Percentiles rank a stretch among this genome's conserved stretches.
phyloP scores from a whole-genome alignment of 2,329 filamentous ascomycete species.

The Colletotrichum brevisporum region DNA sequence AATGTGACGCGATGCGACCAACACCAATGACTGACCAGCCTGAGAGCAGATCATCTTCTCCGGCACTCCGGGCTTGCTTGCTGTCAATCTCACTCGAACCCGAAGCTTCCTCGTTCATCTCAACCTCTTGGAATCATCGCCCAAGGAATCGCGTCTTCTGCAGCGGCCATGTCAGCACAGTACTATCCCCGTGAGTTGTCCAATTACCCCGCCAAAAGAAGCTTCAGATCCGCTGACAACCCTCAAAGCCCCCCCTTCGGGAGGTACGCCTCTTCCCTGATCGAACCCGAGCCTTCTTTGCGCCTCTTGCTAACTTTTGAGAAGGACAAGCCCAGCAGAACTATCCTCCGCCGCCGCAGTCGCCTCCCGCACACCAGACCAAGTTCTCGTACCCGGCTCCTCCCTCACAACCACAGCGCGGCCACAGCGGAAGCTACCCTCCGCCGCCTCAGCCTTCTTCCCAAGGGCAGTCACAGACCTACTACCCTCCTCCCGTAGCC shows the following conservation, averaged over 20 bases:
- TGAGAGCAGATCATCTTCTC: slow-evolving; percentile 19
- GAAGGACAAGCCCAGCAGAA: slow-evolving; percentile 49
- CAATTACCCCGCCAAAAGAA: slow-evolving; percentile 15
- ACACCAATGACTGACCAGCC: slow-evolving; percentile 13
- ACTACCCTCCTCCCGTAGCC: slow-evolving; percentile 48
- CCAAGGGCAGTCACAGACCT: slow-evolving; percentile 27
- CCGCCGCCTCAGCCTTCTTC: slow-evolving; percentile 46
- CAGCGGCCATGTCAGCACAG: slow-evolving; percentile 34
- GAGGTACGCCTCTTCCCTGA: slow-evolving; percentile 23
- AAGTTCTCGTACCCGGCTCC: slow-evolving; percentile 62
- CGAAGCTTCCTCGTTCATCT: not conserved
- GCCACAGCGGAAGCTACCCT: slow-evolving; percentile 47
- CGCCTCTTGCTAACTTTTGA: slow-evolving; percentile 23
- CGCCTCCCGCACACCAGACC: slow-evolving; percentile 60
- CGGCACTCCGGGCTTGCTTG: not conserved
- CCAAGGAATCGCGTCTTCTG: not conserved
- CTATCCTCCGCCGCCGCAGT: slow-evolving; percentile 63
- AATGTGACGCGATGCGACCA: slow-evolving; percentile 22
- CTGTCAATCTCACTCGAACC: not conserved
- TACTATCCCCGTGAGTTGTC: slow-evolving; percentile 38
- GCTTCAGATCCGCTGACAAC: slow-evolving; percentile 27
- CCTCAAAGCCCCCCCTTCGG: slow-evolving; percentile 34
- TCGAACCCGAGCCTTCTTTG: not conserved
- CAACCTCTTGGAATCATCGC: not conserved
- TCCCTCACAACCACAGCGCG: slow-evolving; percentile 45